These are phyloP conservation scores for Zygosaccharomyces pseudobailii DNA, from an alignment of 1,139 yeast species.

Conservation along the genomic window DNA sequence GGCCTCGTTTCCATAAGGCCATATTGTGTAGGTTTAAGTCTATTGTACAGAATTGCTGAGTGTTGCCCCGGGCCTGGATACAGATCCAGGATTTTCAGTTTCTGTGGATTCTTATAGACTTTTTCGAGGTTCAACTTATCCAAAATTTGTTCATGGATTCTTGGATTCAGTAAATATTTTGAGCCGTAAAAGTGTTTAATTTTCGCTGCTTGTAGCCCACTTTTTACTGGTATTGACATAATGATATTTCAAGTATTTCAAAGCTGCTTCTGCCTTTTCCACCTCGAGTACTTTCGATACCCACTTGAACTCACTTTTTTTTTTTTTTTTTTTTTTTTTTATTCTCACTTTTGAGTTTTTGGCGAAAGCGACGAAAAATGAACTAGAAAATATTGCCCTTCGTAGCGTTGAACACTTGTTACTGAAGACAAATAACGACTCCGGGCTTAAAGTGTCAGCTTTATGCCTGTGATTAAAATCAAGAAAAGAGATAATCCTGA, in stretches of 20 bases:
- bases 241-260: background rate
- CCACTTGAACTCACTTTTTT: background rate
- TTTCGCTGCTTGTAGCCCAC: slow-evolving; percentile 9
- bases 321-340: background rate
- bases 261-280: background rate
- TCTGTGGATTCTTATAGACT: slow-evolving; percentile 41
- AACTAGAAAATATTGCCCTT: background rate
- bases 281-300: background rate
- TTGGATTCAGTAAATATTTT: slow-evolving; percentile 36
- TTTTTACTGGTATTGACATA: slow-evolving; percentile 15
- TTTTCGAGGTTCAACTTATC: slow-evolving; percentile 33
- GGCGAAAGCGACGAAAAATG: background rate
- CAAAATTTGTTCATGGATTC: slow-evolving; percentile 19
- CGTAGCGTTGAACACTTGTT: background rate
- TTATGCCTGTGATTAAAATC: slow-evolving; percentile 30
- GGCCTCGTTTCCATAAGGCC: slow-evolving; percentile 50
- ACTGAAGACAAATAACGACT: too few species aligned
- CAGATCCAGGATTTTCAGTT: slow-evolving; percentile 59
- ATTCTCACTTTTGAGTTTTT: background rate
- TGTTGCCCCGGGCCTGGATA: slow-evolving; percentile 55
- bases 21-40: slow-evolving; percentile 56
- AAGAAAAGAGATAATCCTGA: slow-evolving; percentile 30
- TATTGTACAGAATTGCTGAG: slow-evolving; percentile 48
- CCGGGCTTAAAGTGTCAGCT: background rate
- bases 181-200: slow-evolving; percentile 25